Conservation (phyloP, 2,329 filamentous ascomycete genomes). For the Cadophora gregata region DNA sequence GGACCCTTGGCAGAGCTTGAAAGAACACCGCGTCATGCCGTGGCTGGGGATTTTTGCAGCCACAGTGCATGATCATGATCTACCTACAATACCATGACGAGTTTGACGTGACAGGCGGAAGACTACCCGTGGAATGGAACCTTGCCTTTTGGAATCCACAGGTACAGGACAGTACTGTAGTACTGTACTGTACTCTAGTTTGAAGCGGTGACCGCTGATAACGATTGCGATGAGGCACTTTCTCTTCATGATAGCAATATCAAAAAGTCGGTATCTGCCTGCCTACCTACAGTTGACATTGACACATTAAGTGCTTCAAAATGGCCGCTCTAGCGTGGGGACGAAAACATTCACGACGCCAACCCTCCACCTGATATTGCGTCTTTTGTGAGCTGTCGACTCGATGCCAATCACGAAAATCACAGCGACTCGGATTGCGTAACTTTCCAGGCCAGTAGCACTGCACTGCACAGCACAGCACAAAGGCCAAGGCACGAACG, state of each 20-base stretch:
- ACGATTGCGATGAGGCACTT: neutral
- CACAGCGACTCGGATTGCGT: conserved; percentile 10
- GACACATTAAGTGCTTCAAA: neutral
- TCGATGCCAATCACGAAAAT: conserved; percentile 23
- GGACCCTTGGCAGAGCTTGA: neutral
- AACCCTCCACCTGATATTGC: neutral
- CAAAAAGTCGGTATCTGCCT: neutral
- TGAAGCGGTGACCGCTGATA: neutral
- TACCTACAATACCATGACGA: neutral
- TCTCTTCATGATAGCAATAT: neutral
- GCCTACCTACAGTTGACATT: neutral
- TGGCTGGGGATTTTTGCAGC: neutral
- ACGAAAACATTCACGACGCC: neutral
- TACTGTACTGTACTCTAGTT: too few species aligned
- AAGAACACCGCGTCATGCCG: conserved; percentile 2
- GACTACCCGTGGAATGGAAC: neutral
- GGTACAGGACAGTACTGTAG: too few species aligned
- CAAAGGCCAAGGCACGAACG: conserved; percentile 16
- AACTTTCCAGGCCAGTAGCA: neutral
- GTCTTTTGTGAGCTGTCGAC: conserved; percentile 8
- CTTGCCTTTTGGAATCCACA: neutral
- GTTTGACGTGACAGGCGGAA: conserved; percentile 1
- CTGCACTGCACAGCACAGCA: too few species aligned
- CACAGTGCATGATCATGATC: neutral
- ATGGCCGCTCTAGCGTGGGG: conserved; percentile 2